These are phyloP conservation scores for Oryza meyeriana DNA, from an alignment of 176 grass and related monocot species.

Conservation along the genomic window DNA sequence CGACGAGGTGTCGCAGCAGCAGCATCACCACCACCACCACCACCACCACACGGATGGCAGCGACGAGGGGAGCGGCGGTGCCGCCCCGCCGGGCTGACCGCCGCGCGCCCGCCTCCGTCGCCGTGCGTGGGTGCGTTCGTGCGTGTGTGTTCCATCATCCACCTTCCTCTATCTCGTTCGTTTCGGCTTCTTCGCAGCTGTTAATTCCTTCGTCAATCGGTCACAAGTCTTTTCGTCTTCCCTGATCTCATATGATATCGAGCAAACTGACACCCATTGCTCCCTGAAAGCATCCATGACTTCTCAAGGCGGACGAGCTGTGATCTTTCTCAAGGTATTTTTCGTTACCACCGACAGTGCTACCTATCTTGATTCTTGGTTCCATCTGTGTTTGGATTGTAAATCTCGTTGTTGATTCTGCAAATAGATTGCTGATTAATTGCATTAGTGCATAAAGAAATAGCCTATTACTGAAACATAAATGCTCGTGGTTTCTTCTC, in stretches of 20 bases:
- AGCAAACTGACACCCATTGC: constrained; percentile 20
- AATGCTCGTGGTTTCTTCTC: neutral
- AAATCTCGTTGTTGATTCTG: neutral
- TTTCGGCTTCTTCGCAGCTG: constrained; percentile 21
- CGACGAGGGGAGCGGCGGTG: constrained; percentile 35
- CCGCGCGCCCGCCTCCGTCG: neutral
- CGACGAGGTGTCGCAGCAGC: constrained; percentile 23
- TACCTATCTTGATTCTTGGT: neutral
- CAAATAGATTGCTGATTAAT: neutral
- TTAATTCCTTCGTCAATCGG: constrained; percentile 29
- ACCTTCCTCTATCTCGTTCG: neutral
- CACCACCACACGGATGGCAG: constrained; percentile 36
- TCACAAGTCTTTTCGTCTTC: constrained; percentile 29
- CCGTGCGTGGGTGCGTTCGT: neutral
- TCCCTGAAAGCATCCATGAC: constrained; percentile 11
- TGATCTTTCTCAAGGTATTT: constrained; percentile 45
- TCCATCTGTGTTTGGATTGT: neutral
- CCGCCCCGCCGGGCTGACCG: constrained; percentile 17
- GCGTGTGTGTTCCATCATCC: neutral
- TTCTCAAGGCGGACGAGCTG: constrained; percentile 32
- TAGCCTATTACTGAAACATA: neutral
- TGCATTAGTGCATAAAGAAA: constrained; percentile 10
- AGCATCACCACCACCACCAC: neutral
- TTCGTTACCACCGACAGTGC: neutral
- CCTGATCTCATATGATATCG: constrained; percentile 35